A percentile compares a stretch with the other conserved stretches of the same genome.
phyloP scores from a whole-genome alignment of 306 rosid species.

The Ormosia semicastrata region DNA sequence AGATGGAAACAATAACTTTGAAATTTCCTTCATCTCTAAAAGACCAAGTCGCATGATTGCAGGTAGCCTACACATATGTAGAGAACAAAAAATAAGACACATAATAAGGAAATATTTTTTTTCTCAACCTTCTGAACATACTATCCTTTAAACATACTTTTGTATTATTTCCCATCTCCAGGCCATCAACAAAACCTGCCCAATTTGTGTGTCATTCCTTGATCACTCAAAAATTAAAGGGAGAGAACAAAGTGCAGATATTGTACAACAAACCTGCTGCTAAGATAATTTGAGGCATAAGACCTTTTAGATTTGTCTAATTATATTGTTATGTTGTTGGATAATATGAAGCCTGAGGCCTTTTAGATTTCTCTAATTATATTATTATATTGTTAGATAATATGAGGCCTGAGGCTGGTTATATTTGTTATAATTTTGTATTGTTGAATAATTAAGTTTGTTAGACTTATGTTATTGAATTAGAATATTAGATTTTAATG shows the following conservation, averaged over 20 bases:
- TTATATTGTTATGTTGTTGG: too few relatives aligned
- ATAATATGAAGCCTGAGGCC: too few relatives aligned
- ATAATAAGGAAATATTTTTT: neutral
- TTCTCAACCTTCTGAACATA: neutral
- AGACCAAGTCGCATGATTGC: constrained; percentile 98
- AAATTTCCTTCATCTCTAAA: constrained; percentile 88
- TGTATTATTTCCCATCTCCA: constrained; percentile 97
- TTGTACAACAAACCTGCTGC: constrained; percentile 75
- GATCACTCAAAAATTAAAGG: constrained; percentile 10
- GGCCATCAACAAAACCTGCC: constrained; percentile 95
- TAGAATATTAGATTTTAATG: too few relatives aligned
- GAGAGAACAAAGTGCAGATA: constrained; percentile 4
- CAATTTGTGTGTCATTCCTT: constrained; percentile 32
- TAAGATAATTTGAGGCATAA: too few relatives aligned
- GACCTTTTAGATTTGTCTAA: too few relatives aligned
- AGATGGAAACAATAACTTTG: constrained; percentile 83
- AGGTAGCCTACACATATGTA: constrained; percentile 60
- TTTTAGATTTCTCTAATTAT: too few relatives aligned
- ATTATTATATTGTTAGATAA: too few relatives aligned
- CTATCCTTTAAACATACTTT: constrained; percentile 53
- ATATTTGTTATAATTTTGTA: too few relatives aligned
- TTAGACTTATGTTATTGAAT: too few relatives aligned
- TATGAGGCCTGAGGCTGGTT: too few relatives aligned
- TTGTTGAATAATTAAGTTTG: too few relatives aligned
- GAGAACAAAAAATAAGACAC: constrained; percentile 24